Evolutionary conservation across 2,329 filamentous ascomycete species (phyloP).

Genomic region (Cercospora sojina): DNA sequence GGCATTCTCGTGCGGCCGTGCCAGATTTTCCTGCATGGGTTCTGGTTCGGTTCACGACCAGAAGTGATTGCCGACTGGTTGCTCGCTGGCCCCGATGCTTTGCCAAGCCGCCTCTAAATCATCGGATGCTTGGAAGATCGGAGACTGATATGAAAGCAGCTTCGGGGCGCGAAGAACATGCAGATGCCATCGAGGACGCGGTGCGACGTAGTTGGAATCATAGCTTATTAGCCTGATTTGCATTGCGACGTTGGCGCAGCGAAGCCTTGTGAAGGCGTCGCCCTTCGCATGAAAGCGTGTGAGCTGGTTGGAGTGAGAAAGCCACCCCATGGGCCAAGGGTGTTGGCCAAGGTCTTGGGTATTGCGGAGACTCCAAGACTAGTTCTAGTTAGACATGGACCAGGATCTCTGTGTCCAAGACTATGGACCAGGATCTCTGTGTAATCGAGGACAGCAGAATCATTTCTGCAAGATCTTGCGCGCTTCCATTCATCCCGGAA

Average conservation of each 20-base stretch:
- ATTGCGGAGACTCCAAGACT: background rate
- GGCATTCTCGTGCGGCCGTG: background rate
- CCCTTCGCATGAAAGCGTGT: background rate
- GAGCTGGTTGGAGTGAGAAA: conserved; percentile 6
- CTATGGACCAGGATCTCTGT: background rate
- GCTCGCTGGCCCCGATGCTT: background rate
- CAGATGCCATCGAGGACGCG: background rate
- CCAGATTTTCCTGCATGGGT: conserved; percentile 1
- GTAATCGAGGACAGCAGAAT: background rate
- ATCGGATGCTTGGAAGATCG: conserved; percentile 13
- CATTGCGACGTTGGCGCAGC: conserved; percentile 3
- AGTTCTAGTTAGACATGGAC: too few relatives aligned
- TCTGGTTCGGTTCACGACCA: background rate
- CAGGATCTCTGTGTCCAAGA: background rate
- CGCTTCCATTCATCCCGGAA: background rate
- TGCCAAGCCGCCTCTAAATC: conserved; percentile 3
- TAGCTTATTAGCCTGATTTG: conserved; percentile 5
- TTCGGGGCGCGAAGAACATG: background rate
- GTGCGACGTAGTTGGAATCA: background rate
- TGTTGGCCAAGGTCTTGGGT: conserved; percentile 3
- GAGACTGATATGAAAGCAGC: conserved; percentile 6
- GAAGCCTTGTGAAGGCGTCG: conserved; percentile 11
- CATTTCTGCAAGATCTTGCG: background rate
- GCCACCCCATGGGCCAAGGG: conserved; percentile 2
- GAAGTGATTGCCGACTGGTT: conserved; percentile 2